Conservation (phyloP, 108 stramenopile species). For the Nitzschia palea region DNA sequence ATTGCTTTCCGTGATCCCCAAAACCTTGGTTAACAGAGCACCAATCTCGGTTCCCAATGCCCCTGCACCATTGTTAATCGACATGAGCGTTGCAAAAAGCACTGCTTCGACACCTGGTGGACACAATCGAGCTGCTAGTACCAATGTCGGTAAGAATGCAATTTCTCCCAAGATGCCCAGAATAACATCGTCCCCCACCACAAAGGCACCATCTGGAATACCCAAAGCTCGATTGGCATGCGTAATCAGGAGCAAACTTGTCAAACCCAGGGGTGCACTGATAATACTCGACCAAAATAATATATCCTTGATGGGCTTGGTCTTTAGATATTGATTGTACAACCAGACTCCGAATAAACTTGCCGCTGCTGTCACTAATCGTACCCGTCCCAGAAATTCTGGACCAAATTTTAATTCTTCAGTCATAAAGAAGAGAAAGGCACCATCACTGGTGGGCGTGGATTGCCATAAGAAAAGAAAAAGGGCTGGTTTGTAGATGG, state of each 20-base stretch:
- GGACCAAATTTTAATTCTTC: constrained; percentile 91
- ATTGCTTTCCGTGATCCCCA: constrained; percentile 88
- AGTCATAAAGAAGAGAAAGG: constrained; percentile 93
- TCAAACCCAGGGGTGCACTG: constrained; percentile 72
- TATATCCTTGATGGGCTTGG: constrained; percentile 74
- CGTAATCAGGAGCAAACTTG: constrained; percentile 80
- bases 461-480: constrained; percentile 96
- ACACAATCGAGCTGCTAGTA: constrained; percentile 89
- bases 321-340: constrained; percentile 59
- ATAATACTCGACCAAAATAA: constrained; percentile 82
- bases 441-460: constrained; percentile 90
- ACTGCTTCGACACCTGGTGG: constrained; percentile 95
- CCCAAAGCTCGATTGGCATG: constrained; percentile 85
- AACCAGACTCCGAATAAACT: constrained; percentile 85
- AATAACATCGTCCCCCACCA: constrained; percentile 91
- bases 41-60: constrained; percentile 90
- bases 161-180: constrained; percentile 88
- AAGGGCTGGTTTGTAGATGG: constrained; percentile 88
- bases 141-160: constrained; percentile 94
- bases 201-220: constrained; percentile 91
- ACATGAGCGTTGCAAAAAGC: constrained; percentile 90
- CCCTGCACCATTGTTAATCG: constrained; percentile 89
- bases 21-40: constrained; percentile 75
- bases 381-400: constrained; percentile 90
- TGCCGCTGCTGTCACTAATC: constrained; percentile 81